Evolutionary conservation across 805 yeast species (phyloP).

Genomic region (Zygoascus bituminiphila): DNA sequence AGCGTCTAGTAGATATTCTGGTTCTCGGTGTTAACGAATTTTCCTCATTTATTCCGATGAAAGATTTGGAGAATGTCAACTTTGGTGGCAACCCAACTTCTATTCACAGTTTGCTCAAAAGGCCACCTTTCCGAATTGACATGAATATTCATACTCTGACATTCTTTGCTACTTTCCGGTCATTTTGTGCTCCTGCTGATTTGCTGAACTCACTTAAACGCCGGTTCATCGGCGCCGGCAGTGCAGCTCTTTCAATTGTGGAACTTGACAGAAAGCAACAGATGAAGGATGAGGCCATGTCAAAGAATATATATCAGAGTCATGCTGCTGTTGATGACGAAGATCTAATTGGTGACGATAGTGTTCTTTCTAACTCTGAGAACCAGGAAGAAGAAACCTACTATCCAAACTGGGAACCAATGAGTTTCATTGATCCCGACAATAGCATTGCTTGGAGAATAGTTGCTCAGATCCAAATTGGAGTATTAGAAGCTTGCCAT

Average conservation of each 20-base stretch:
- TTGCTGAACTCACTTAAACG: constrained; percentile 45
- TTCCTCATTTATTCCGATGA: constrained; percentile 25
- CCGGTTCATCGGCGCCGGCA: constrained; percentile 53
- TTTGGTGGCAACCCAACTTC: not conserved
- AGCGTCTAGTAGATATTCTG: constrained; percentile 68
- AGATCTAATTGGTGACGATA: not conserved
- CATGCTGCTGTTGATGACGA: constrained; percentile 18
- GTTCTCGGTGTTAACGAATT: constrained; percentile 64
- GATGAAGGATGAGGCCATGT: not conserved
- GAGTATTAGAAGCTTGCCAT: constrained; percentile 67
- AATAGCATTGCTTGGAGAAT: constrained; percentile 53
- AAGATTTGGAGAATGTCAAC: constrained; percentile 11
- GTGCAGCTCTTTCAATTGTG: constrained; percentile 50
- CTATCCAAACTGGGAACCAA: constrained; percentile 23
- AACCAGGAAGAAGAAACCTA: constrained; percentile 12
- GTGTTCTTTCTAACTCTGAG: constrained; percentile 3
- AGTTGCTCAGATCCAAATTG: constrained; percentile 71
- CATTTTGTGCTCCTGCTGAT: constrained; percentile 51
- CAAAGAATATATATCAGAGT: not conserved
- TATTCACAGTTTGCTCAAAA: not conserved
- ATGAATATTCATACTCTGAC: constrained; percentile 56
- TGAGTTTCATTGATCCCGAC: constrained; percentile 24
- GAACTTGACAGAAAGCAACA: constrained; percentile 10
- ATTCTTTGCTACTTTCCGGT: constrained; percentile 60
- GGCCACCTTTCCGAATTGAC: constrained; percentile 44